Conservation (phyloP, 2,329 filamentous ascomycete genomes). For the Emydomyces testavorans region DNA sequence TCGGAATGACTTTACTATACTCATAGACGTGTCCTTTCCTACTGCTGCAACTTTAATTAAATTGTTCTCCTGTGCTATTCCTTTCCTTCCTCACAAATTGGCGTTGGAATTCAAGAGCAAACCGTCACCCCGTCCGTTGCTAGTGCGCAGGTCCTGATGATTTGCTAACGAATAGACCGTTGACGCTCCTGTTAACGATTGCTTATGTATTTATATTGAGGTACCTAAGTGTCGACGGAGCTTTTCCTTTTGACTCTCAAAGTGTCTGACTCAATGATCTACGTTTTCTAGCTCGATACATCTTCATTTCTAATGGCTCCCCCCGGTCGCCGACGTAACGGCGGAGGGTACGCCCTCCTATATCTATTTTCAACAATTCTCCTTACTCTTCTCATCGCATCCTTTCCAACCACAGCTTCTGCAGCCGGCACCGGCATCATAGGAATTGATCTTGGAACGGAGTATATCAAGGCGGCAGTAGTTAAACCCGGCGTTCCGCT, state of each 20-base stretch:
- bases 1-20: slow-evolving; percentile 2
- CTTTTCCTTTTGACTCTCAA: not conserved
- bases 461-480: slow-evolving; percentile 90
- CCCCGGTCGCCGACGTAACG: slow-evolving; percentile 35
- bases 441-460: slow-evolving; percentile 86
- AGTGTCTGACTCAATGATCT: not conserved
- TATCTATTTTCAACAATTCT: slow-evolving; percentile 32
- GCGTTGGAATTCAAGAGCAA: slow-evolving; percentile 11
- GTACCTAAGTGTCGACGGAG: slow-evolving; percentile 2
- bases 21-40: slow-evolving; percentile 17
- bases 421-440: slow-evolving; percentile 65
- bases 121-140: not conserved
- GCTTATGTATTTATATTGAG: slow-evolving; percentile 13
- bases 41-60: not conserved
- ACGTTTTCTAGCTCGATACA: not conserved
- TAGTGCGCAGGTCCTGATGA: slow-evolving; percentile 1
- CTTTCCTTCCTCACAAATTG: not conserved
- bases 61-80: not conserved
- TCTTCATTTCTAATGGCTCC: slow-evolving; percentile 32
- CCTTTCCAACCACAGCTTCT: slow-evolving; percentile 43
- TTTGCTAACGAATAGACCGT: slow-evolving; percentile 1
- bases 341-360: slow-evolving; percentile 13
- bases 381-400: slow-evolving; percentile 41
- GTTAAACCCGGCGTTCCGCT: slow-evolving; percentile 95
- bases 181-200: not conserved